Base-by-base conservation (phyloP, 148 eudicot genomes). In the Rhododendron ferrugineum region DNA sequence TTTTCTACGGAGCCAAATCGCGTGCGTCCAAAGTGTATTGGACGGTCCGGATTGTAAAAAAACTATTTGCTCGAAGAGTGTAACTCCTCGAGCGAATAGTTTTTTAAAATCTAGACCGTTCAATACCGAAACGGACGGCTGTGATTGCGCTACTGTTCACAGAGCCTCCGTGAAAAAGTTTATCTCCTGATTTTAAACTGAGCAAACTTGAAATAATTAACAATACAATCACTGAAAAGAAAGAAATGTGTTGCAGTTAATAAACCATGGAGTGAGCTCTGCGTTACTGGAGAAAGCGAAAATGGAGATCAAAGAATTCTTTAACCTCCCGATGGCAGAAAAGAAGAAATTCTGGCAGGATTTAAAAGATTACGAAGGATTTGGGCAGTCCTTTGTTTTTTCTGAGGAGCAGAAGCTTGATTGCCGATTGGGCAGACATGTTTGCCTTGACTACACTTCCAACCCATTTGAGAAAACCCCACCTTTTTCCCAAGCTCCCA, bases 341-440 rank as follows among this genome's bases (percentile, higher is more conserved):
- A 90, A 90, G 87, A 86, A 79, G 36, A 86, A 73, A 42, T 79
- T 78, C 64, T 82, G 90, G 90, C 87, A 90, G 32, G 64, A 64
- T 0, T 40, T 86, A 26, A 72, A 16, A 14, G 89, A 79, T 0
- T 0, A 83, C 2, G 86, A 90, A 47, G 91, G 91, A n/a, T 90
- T 84, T 82, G 90, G 88, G 6, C 91, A 90, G 32, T 46, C 56
- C 11, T 86, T 88, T 79, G 90, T 88, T 60, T 32, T 81, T 16
- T 88, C 91, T 13, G 91, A 90, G 13, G 88, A 88, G 6, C 91
- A 90, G 83, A 88, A 84, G 37, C 87, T 90, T n/a, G n/a, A n/a
- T n/a, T n/a, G n/a, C n/a, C 10, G 91, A 90, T 20, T 90, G 91
- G 91, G 90, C 60, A 0, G 91, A 90, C 85, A 28, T 84, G 10